A percentile compares a stretch with the other conserved stretches of the same genome.
Conservation (phyloP, 148 eudicot genomes). For the Cornus suecica region DNA sequence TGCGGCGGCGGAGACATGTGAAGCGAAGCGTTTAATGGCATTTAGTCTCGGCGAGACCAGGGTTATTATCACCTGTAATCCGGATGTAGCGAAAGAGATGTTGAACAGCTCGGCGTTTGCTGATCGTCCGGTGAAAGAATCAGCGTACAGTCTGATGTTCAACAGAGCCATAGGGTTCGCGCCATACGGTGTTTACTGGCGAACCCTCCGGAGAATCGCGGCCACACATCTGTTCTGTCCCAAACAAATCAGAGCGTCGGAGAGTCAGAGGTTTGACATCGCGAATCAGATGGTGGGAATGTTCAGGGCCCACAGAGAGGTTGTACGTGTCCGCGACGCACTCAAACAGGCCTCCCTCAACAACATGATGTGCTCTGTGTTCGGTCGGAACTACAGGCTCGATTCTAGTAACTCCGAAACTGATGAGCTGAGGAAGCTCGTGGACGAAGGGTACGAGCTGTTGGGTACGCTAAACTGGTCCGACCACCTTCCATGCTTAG, state of each 20-base stretch:
- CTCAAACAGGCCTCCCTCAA: conserved; percentile 53
- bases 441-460: conserved; percentile 73
- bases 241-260: conserved; percentile 57
- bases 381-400: conserved; percentile 34
- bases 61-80: conserved; percentile 56
- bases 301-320: conserved; percentile 12
- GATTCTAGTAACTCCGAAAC: conserved; percentile 23
- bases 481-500: conserved; percentile 64
- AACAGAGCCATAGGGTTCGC: conserved; percentile 86
- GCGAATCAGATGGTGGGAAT: conserved; percentile 39
- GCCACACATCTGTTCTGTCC: conserved; percentile 73
- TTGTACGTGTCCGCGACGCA: conserved; percentile 34
- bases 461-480: conserved; percentile 64
- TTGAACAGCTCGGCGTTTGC: conserved; percentile 58
- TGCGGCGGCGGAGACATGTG: conserved; percentile 24
- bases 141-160: conserved; percentile 75
- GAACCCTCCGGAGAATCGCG: conserved; percentile 59
- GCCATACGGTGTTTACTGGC: conserved; percentile 77
- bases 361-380: conserved; percentile 79
- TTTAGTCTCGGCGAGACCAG: conserved; percentile 70
- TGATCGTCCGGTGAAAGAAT: conserved; percentile 76
- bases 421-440: conserved; percentile 47
- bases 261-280: conserved; percentile 39
- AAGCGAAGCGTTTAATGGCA: conserved; percentile 64
- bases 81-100: conserved; percentile 64